Evolutionary conservation across 1,284 basidiomycete species (phyloP).

Genomic region (Tetrapyrgos nigripes): DNA sequence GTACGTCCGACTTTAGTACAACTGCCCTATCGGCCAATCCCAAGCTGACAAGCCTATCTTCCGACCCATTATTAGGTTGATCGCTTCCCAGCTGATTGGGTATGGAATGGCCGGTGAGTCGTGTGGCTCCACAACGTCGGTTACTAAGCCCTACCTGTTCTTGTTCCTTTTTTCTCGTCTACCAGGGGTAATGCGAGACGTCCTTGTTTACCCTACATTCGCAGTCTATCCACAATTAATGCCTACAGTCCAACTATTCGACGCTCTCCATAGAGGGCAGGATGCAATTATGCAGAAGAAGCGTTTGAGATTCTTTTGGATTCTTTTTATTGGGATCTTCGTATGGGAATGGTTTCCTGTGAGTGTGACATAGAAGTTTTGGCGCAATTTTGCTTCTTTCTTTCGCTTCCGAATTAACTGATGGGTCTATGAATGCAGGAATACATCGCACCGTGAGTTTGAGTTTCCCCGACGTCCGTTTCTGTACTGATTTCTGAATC

Average conservation of each 20-base stretch:
- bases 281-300: conserved; percentile 55
- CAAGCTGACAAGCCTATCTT: not conserved
- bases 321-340: conserved; percentile 55
- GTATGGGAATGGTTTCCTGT: conserved; percentile 55
- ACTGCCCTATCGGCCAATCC: not conserved
- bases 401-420: not conserved
- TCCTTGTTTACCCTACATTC: conserved; percentile 52
- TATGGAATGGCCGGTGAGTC: conserved; percentile 56
- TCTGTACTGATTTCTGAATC: not conserved
- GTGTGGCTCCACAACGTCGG: too few species aligned
- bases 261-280: conserved; percentile 57
- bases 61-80: conserved; percentile 34
- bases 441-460: conserved; percentile 22
- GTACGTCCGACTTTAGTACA: conserved; percentile 10
- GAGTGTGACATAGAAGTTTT: not conserved
- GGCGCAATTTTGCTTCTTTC: not conserved
- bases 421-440: conserved; percentile 11
- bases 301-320: conserved; percentile 64
- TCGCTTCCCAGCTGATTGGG: conserved; percentile 56
- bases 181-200: conserved; percentile 40
- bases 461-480: not conserved
- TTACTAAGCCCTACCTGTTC: not conserved
- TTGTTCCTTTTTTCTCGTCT: not conserved
- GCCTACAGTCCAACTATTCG: conserved; percentile 50
- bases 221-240: conserved; percentile 49